Evolutionary conservation across 2,329 filamentous ascomycete genomes (phyloP), one percentile per base, ranked within the genome.

Genomic region (Lomentospora prolificans): DNA sequence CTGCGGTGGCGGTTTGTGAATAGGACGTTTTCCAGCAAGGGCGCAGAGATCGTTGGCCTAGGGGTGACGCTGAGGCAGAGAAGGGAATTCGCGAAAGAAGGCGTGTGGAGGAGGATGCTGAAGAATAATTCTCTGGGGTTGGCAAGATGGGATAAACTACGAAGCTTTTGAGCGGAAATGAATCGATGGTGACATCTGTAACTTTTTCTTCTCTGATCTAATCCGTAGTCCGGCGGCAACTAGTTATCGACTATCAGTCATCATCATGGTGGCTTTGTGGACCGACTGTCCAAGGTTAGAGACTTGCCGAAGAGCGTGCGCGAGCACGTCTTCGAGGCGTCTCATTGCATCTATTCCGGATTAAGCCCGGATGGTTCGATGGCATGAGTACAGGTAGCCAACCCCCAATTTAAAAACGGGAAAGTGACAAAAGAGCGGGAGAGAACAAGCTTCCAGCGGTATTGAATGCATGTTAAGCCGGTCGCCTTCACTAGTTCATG

Each of bases 131-230:
- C n/a, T n/a, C n/a, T n/a, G n/a, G n/a, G n/a, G n/a, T n/a, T n/a
- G n/a, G n/a, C n/a, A n/a, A n/a, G n/a, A n/a, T n/a, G n/a, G n/a
- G n/a, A n/a, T n/a, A n/a, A n/a, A n/a, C n/a, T n/a, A n/a, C n/a
- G 19, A 41, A 41, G 36, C 36, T 41, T 48, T 51, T 51, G 17
- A 51, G 30, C 30, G 12, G 3, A 14, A n/a, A 31, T 19, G 50
- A 17, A 19, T 33, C 50, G 30, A 52, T 52, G 50, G 50, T 30
- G 50, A 52, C 50, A 52, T 52, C 50, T 19, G 27, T 22, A 22
- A 8, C 17, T 36, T 33, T 52, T 19, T 12, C 22, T 36, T 52
- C n/a, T 36, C 19, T 48, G 44, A 22, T 48, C 17, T 52, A 33
- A 52, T 10, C 50, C 14, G 50, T 28, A 25, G 9, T 30, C 50